Conservation (phyloP, 2,329 filamentous ascomycete species). For the Dactylonectria macrodidyma region DNA sequence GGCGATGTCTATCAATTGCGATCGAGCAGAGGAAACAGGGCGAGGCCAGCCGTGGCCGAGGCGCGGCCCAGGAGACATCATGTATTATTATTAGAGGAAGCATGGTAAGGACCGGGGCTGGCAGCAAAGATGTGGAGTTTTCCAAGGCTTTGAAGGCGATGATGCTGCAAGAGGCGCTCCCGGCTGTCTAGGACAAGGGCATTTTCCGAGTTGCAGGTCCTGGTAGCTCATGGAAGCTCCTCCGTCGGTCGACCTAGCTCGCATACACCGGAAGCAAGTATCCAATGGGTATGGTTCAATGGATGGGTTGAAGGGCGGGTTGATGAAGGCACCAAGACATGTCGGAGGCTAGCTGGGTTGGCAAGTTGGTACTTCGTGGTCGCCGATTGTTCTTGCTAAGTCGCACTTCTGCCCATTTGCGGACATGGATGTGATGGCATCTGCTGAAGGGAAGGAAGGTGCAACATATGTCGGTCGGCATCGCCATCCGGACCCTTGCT, state of each 20-base stretch:
- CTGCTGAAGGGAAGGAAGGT: background rate
- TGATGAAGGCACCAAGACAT: background rate
- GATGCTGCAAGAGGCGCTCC: constrained; percentile 18
- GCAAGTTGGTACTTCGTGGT: background rate
- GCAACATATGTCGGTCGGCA: background rate
- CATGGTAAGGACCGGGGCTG: constrained; percentile 14
- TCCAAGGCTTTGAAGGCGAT: constrained; percentile 14
- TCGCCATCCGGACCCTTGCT: background rate
- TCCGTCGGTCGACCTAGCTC: background rate
- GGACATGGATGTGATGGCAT: background rate
- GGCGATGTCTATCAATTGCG: constrained; percentile 15
- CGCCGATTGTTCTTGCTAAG: background rate
- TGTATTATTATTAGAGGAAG: background rate
- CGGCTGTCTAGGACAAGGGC: constrained; percentile 19
- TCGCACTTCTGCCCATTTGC: background rate
- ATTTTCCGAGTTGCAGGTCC: constrained; percentile 11
- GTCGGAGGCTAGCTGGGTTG: background rate
- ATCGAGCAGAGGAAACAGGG: constrained; percentile 23
- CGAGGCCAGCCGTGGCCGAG: constrained; percentile 7
- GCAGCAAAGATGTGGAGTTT: constrained; percentile 19
- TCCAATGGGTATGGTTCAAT: background rate
- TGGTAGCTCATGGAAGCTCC: background rate
- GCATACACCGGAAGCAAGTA: background rate
- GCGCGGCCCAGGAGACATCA: background rate
- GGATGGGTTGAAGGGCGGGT: background rate